Percentiles rank a stretch among this genome's conserved stretches.
Conservation (phyloP, 306 rosid genomes). For the Psophocarpus tetragonolobus region DNA sequence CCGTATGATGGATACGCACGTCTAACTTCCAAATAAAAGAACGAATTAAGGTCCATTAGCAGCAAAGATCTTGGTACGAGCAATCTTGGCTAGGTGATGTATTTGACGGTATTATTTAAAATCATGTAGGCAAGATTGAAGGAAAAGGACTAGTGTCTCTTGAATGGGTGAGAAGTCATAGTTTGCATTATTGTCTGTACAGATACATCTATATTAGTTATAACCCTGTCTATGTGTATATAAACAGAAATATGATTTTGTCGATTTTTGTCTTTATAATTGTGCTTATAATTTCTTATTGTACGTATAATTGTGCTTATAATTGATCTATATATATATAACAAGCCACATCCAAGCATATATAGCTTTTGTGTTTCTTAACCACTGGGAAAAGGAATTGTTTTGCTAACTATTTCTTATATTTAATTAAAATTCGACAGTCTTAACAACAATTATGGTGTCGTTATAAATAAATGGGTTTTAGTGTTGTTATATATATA, state of each 20-base stretch:
- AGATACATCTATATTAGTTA: neutral
- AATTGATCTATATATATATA: neutral
- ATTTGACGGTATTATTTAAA: slow-evolving; percentile 22
- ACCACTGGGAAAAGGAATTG: neutral
- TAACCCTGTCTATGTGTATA: neutral
- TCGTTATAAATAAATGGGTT: too few relatives aligned
- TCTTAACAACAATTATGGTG: neutral
- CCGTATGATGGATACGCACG: slow-evolving; percentile 21
- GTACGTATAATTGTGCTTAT: neutral
- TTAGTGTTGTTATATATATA: too few relatives aligned
- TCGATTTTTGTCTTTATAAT: slow-evolving; percentile 4
- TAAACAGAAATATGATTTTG: neutral
- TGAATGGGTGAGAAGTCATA: slow-evolving; percentile 24
- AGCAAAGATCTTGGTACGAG: slow-evolving; percentile 12
- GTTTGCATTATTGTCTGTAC: neutral
- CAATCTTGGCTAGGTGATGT: slow-evolving; percentile 6
- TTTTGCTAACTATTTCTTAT: neutral
- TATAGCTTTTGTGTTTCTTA: neutral
- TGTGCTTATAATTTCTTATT: neutral
- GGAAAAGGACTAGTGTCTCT: slow-evolving; percentile 21
- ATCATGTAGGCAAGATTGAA: neutral
- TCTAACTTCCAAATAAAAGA: slow-evolving; percentile 23
- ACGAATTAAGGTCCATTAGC: neutral
- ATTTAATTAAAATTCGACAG: neutral
- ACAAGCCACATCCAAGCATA: neutral